Conservation (phyloP, 2,329 filamentous ascomycete genomes). For the Arthrobotrys conoides region DNA sequence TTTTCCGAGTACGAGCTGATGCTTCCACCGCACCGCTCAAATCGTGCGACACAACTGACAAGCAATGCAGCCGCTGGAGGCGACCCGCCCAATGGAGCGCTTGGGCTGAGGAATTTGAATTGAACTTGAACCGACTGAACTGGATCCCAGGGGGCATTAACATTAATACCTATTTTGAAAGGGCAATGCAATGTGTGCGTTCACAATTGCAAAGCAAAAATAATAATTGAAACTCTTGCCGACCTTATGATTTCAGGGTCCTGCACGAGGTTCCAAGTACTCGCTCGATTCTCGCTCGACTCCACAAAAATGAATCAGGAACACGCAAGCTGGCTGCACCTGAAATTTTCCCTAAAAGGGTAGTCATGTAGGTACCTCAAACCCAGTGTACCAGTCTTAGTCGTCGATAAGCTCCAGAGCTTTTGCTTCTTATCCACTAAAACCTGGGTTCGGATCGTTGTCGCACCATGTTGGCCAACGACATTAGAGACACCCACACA, state of each 20-base stretch:
- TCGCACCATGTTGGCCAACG: slow-evolving; percentile 50
- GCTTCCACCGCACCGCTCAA: slow-evolving; percentile 19
- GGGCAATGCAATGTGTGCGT: slow-evolving; percentile 10
- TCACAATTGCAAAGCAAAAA: slow-evolving; percentile 11
- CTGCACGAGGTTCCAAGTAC: slow-evolving; percentile 25
- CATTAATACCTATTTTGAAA: slow-evolving; percentile 3
- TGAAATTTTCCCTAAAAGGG: slow-evolving; percentile 55
- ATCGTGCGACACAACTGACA: slow-evolving; percentile 46
- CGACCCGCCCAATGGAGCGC: slow-evolving; percentile 39
- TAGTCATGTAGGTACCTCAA: slow-evolving; percentile 30
- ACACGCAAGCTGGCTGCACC: slow-evolving; percentile 58
- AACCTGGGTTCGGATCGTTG: slow-evolving; percentile 56
- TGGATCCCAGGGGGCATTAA: slow-evolving; percentile 10
- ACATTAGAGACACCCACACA: slow-evolving; percentile 50
- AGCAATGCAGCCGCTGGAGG: slow-evolving; percentile 44
- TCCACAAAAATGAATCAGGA: slow-evolving; percentile 58
- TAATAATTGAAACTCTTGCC: slow-evolving; percentile 33
- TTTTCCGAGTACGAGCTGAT: slow-evolving; percentile 39
- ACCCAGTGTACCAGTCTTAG: slow-evolving; percentile 1
- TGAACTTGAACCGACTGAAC: too few species aligned
- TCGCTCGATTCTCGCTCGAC: slow-evolving; percentile 41
- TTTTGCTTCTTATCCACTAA: slow-evolving; percentile 49
- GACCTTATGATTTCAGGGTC: slow-evolving; percentile 56
- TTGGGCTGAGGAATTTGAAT: slow-evolving; percentile 44
- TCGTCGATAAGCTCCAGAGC: slow-evolving; percentile 40